These are phyloP conservation scores for Alnus rubra DNA, from an alignment of 306 rosid species.

Conservation along the genomic window DNA sequence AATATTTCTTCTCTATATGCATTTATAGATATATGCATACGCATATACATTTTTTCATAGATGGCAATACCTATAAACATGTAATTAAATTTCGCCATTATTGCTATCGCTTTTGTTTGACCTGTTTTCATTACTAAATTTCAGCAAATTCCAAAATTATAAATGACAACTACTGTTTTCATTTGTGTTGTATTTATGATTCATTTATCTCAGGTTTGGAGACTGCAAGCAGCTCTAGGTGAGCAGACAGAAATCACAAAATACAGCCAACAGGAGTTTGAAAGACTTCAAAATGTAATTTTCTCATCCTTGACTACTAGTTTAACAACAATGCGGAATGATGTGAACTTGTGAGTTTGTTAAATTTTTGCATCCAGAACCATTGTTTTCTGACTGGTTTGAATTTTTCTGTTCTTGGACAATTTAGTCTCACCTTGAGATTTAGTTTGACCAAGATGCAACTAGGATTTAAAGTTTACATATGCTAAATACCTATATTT, in stretches of 20 bases:
- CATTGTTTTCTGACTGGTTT: background rate
- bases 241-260: slow-evolving; percentile 93
- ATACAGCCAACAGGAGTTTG: slow-evolving; percentile 88
- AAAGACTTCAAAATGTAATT: slow-evolving; percentile 88
- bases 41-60: background rate
- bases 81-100: background rate
- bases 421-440: background rate
- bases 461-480: background rate
- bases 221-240: slow-evolving; percentile 98
- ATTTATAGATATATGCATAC: too few species aligned
- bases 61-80: too few species aligned
- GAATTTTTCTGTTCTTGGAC: background rate
- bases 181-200: slow-evolving; percentile 14
- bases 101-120: background rate
- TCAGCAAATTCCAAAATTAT: background rate
- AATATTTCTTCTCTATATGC: background rate
- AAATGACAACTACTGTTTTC: background rate
- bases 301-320: slow-evolving; percentile 21
- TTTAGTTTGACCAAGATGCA: background rate
- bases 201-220: slow-evolving; percentile 70
- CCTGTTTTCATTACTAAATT: background rate
- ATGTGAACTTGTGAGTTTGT: slow-evolving; percentile 24
- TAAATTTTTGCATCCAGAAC: background rate
- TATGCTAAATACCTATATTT: background rate
- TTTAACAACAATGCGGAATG: slow-evolving; percentile 3